Evolutionary conservation across 768 basidiomycete species (phyloP).

Genomic region (Kwoniella sp.): DNA sequence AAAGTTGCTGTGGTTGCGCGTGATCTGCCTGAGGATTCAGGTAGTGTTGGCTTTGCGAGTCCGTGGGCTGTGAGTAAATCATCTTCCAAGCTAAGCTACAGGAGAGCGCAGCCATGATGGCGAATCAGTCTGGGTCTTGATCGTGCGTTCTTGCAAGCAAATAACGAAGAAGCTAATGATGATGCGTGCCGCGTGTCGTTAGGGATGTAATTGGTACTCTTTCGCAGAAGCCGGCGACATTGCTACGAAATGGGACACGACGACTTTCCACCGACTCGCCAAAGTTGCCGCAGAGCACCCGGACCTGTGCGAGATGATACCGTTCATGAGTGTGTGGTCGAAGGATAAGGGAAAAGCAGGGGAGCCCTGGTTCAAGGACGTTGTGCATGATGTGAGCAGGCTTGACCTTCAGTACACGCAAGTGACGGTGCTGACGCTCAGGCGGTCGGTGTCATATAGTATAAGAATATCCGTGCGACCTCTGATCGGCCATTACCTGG

Average conservation of each 20-base stretch:
- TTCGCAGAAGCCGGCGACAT: constrained; percentile 33
- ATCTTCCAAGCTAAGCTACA: too few relatives aligned
- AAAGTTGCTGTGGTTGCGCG: constrained; percentile 50
- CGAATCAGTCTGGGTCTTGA: neutral
- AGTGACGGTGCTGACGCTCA: too few relatives aligned
- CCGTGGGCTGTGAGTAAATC: constrained; percentile 55
- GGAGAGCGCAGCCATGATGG: neutral
- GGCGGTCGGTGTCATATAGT: too few relatives aligned
- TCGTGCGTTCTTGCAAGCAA: neutral
- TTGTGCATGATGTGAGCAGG: constrained; percentile 42
- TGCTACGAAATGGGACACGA: constrained; percentile 31
- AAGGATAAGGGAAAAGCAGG: constrained; percentile 13
- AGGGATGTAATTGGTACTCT: constrained; percentile 55
- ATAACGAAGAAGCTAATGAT: too few relatives aligned
- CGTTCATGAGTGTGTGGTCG: constrained; percentile 38
- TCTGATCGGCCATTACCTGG: constrained; percentile 18
- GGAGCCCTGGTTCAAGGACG: constrained; percentile 43
- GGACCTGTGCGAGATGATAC: constrained; percentile 41
- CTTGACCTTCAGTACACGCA: neutral
- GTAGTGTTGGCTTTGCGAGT: constrained; percentile 49
- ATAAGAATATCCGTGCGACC: constrained; percentile 10
- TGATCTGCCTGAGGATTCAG: constrained; percentile 54
- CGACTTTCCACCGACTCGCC: constrained; percentile 38
- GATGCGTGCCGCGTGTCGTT: too few relatives aligned
- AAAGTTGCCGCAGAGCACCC: constrained; percentile 42